Conservation (phyloP, 192 early-diverging fungal species). For the Paraglomus brasilianum region DNA sequence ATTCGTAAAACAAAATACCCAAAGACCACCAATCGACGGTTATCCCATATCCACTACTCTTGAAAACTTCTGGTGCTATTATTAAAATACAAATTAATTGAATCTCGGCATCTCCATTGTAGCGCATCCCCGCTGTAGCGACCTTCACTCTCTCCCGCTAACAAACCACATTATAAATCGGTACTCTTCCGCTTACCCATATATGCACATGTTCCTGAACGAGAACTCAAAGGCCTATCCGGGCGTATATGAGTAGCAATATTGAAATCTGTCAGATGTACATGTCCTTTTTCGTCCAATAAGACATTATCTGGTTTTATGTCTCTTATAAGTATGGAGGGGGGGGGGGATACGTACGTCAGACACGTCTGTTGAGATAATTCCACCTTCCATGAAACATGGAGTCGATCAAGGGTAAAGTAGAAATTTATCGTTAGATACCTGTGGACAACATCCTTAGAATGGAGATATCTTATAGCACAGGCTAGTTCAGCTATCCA, state of each 20-base stretch:
- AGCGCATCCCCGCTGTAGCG: background rate
- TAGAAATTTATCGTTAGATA: too few relatives aligned
- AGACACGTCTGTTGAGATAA: background rate
- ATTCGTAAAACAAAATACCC: constrained; percentile 89
- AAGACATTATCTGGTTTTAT: constrained; percentile 94
- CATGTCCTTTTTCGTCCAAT: constrained; percentile 77
- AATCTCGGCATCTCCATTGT: constrained; percentile 5
- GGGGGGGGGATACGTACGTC: background rate
- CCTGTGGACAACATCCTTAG: constrained; percentile 80
- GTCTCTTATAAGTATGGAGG: constrained; percentile 60
- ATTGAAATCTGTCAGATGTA: constrained; percentile 94
- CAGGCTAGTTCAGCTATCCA: constrained; percentile 89
- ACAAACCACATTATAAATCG: too few relatives aligned
- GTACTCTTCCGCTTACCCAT: constrained; percentile 59
- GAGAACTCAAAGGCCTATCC: constrained; percentile 71
- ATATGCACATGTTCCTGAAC: constrained; percentile 88
- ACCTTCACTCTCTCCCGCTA: too few relatives aligned
- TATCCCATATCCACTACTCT: constrained; percentile 68
- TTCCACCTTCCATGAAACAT: too few relatives aligned
- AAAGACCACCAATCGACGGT: constrained; percentile 96
- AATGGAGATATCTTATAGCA: constrained; percentile 82
- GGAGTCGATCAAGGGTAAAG: too few relatives aligned
- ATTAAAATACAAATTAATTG: background rate
- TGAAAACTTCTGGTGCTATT: constrained; percentile 69
- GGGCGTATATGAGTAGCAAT: constrained; percentile 73